Conservation (phyloP, 2,329 filamentous ascomycete species). For the Acrodontium crateriforme region DNA sequence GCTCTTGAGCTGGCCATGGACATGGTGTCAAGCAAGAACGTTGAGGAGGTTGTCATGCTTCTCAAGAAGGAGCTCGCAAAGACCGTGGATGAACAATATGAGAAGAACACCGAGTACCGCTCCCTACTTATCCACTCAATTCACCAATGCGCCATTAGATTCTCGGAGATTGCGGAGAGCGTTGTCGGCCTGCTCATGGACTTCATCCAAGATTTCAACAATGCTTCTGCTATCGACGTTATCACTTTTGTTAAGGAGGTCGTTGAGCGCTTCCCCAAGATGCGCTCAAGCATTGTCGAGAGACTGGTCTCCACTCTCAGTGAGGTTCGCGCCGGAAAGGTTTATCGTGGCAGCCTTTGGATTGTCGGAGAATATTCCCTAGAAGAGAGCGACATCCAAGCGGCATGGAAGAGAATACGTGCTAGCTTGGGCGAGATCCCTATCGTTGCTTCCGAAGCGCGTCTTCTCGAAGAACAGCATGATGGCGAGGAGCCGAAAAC, state of each 20-base stretch:
- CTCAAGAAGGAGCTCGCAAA: conserved; percentile 96
- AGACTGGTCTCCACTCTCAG: conserved; percentile 79
- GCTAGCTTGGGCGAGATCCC: conserved; percentile 92
- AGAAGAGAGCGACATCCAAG: conserved; percentile 84
- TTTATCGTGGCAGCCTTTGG: conserved; percentile 93
- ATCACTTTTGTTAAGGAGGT: conserved; percentile 99
- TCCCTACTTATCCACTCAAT: conserved; percentile 93
- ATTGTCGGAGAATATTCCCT: conserved; percentile 95
- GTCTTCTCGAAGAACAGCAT: conserved; percentile 68
- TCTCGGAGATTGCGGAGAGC: conserved; percentile 92
- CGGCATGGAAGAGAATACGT: conserved; percentile 92
- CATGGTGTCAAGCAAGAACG: conserved; percentile 98
- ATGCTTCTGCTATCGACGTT: conserved; percentile 88
- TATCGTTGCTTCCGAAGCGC: conserved; percentile 87
- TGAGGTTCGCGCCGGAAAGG: conserved; percentile 91
- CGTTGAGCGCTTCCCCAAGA: conserved; percentile 89
- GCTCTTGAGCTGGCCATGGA: conserved; percentile 81
- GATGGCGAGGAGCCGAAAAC: conserved; percentile 48
- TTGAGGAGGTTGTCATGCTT: conserved; percentile 90
- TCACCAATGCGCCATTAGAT: conserved; percentile 96
- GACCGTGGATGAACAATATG: conserved; percentile 96
- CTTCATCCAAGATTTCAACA: conserved; percentile 97
- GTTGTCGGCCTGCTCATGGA: conserved; percentile 97
- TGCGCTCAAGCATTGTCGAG: conserved; percentile 75
- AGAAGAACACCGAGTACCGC: conserved; percentile 93